Conservation (phyloP, 345 rosid species). For the Pugionium cornutum region DNA sequence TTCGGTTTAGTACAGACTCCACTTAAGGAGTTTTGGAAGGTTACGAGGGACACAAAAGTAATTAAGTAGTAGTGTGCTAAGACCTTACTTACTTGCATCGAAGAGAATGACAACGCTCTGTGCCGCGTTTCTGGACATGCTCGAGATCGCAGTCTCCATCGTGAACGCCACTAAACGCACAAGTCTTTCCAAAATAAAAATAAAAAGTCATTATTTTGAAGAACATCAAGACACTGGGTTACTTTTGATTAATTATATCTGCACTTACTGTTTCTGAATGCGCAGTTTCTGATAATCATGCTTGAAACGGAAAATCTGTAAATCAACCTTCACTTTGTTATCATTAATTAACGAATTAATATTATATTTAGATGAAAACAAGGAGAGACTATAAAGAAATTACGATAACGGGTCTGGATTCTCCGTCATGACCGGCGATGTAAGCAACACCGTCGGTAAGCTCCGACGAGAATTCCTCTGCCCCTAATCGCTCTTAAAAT, state of each 20-base stretch:
- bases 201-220: not conserved
- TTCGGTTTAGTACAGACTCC: slow-evolving; percentile 15
- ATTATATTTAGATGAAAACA: not conserved
- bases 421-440: slow-evolving; percentile 87
- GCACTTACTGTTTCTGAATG: slow-evolving; percentile 76
- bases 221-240: not conserved
- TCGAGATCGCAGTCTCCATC: slow-evolving; percentile 76
- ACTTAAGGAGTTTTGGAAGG: slow-evolving; percentile 1
- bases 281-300: slow-evolving; percentile 82
- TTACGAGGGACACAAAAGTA: slow-evolving; percentile 15
- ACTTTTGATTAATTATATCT: not conserved
- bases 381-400: not conserved
- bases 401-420: slow-evolving; percentile 82
- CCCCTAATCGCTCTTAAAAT: slow-evolving; percentile 62
- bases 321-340: not conserved
- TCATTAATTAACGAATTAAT: not conserved
- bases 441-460: slow-evolving; percentile 79
- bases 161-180: slow-evolving; percentile 87
- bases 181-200: slow-evolving; percentile 43
- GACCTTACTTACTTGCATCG: slow-evolving; percentile 70
- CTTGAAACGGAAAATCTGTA: slow-evolving; percentile 82
- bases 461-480: slow-evolving; percentile 91
- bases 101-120: slow-evolving; percentile 77
- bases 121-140: slow-evolving; percentile 76
- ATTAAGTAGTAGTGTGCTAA: slow-evolving; percentile 44